These are phyloP conservation scores for Psilocybe cyanescens DNA, from an alignment of 768 basidiomycete species.

Conservation along the genomic window DNA sequence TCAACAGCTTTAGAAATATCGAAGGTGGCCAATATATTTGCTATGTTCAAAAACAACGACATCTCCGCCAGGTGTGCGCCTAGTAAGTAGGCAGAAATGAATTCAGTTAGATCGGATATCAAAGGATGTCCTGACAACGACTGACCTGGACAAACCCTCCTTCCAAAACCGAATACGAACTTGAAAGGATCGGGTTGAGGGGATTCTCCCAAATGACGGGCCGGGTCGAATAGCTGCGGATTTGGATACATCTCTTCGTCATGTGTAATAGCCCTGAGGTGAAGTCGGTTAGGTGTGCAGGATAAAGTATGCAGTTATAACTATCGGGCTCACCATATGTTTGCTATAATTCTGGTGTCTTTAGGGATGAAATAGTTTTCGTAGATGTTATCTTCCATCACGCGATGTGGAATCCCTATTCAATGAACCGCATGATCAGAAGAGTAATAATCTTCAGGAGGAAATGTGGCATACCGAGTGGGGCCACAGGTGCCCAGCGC, in stretches of 20 bases:
- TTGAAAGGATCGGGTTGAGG: slow-evolving; percentile 34
- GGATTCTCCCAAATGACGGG: slow-evolving; percentile 31
- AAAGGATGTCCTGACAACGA: too few species aligned
- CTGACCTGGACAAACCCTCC: slow-evolving; percentile 33
- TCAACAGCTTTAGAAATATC: slow-evolving; percentile 38
- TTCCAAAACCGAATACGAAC: slow-evolving; percentile 40
- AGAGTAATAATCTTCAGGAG: neutral
- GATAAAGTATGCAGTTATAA: neutral
- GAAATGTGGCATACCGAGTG: slow-evolving; percentile 24
- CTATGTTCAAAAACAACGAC: slow-evolving; percentile 39
- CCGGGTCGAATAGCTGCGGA: slow-evolving; percentile 37
- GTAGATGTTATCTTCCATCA: slow-evolving; percentile 34
- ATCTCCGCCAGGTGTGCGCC: slow-evolving; percentile 35
- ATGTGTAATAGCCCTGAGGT: slow-evolving; percentile 34
- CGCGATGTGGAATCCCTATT: slow-evolving; percentile 31
- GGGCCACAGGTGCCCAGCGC: slow-evolving; percentile 37
- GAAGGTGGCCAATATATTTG: slow-evolving; percentile 39
- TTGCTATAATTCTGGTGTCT: slow-evolving; percentile 31
- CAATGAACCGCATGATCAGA: neutral
- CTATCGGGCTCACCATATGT: slow-evolving; percentile 29
- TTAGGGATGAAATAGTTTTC: slow-evolving; percentile 38
- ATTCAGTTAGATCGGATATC: neutral
- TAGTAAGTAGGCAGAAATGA: neutral
- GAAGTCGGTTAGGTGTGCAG: neutral
- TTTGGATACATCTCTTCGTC: slow-evolving; percentile 40